Base-by-base conservation (phyloP, 495 filamentous ascomycete genomes). In the Trichoderma asperelloides region DNA sequence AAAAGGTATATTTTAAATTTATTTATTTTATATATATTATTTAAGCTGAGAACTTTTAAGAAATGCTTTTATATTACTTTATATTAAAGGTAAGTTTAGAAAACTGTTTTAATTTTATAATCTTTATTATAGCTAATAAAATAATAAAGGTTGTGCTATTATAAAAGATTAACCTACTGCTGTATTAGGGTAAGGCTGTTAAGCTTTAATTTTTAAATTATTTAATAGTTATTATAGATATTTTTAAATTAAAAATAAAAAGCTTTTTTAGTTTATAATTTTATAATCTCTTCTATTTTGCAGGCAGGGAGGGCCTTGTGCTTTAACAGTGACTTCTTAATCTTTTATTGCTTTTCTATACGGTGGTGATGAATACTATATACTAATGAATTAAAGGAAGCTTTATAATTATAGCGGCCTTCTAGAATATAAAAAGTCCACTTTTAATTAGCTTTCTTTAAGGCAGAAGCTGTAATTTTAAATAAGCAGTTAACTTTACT, bases 11-110 rank as follows among this genome's bases (percentile, higher is more conserved):
- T 28, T 21, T 68, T 68, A 60, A 68, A 68, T 1, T 33, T 30
- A 23, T 68, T 68, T 4, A 23, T 68, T 18, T 68, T 68, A 62
- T 64, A 68, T 5, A 25, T 68, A 37, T 68, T 68, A 47, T 68
- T 60, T 18, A 68, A 21, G 1, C 37, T 65, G 9, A 64, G 25
- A 2, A 68, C 37, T 23, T 68, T 43, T 18, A 60, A 49, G 30
- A 68, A 68, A 11, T 62, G 7, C 27, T 28, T 28, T 33, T 33
- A 62, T 33, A 25, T 25, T 21, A 25, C 21, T 21, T 62, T 62
- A 62, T 33, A 62, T 23, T 62, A 62, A 25, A 33, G n/a, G 28
- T 62, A 62, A 12, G n/a, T 62, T 33, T 62, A 62, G 27, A 62
- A 33, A 2, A 62, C 57, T 33, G n/a, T 11, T 12, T 3, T 33